Conservation (phyloP, 768 basidiomycete species). For the Myochromella boudieri region DNA sequence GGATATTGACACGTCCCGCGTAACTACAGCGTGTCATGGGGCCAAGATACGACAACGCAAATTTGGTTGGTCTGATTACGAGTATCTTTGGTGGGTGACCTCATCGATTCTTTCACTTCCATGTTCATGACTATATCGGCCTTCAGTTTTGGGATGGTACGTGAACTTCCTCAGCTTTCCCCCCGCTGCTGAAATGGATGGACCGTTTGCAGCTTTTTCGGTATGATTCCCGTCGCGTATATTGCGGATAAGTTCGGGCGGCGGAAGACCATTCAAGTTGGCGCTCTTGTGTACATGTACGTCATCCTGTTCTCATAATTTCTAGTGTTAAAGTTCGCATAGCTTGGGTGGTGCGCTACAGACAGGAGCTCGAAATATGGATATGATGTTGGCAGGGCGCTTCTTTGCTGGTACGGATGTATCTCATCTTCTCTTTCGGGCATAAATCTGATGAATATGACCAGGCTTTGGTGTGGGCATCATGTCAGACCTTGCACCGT, state of each 20-base stretch:
- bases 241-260: constrained; percentile 37
- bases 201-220: constrained; percentile 33
- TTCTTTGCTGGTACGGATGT: constrained; percentile 43
- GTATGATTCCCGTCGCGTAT: constrained; percentile 44
- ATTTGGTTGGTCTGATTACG: constrained; percentile 37
- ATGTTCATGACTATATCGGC: not conserved
- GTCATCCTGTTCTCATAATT: constrained; percentile 1
- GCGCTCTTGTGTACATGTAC: constrained; percentile 39
- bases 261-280: constrained; percentile 38
- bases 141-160: constrained; percentile 38
- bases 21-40: constrained; percentile 22
- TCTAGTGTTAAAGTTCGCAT: not conserved
- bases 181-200: not conserved
- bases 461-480: constrained; percentile 46
- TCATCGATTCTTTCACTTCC: not conserved
- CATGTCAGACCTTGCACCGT: constrained; percentile 47
- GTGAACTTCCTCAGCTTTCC: not conserved
- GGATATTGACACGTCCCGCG: not conserved
- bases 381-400: constrained; percentile 48
- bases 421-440: not conserved
- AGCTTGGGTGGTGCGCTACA: constrained; percentile 47
- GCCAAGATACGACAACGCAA: constrained; percentile 30
- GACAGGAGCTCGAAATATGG: constrained; percentile 44
- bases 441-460: not conserved
- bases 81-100: constrained; percentile 38